phyloP scores from a whole-genome alignment of 805 yeast species.

The Ogataea populi-albae region DNA sequence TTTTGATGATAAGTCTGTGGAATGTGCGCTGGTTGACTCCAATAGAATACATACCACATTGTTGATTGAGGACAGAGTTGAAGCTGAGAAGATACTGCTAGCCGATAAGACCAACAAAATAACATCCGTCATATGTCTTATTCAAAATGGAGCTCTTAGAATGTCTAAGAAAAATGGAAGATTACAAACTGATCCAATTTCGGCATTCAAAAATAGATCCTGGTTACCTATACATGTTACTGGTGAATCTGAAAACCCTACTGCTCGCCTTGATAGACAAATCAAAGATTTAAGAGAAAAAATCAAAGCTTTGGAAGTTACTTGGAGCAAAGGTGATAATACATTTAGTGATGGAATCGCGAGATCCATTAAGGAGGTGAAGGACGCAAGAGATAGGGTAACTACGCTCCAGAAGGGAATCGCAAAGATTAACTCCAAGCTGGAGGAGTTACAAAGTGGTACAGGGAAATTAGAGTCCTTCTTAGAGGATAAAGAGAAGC shows the following conservation, averaged over 20 bases:
- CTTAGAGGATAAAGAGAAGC: constrained; percentile 32
- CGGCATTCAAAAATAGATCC: constrained; percentile 15
- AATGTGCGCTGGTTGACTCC: constrained; percentile 62
- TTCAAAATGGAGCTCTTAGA: constrained; percentile 23
- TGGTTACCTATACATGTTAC: constrained; percentile 19
- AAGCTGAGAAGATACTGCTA: constrained; percentile 47
- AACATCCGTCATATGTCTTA: constrained; percentile 25
- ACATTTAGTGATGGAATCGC: constrained; percentile 6
- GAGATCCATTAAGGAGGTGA: constrained; percentile 10
- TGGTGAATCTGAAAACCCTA: constrained; percentile 24
- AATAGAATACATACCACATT: constrained; percentile 57
- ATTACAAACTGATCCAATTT: constrained; percentile 32
- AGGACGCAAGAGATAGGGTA: constrained; percentile 13
- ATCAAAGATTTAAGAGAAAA: constrained; percentile 10
- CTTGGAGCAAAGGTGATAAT: constrained; percentile 8
- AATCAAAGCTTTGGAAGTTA: constrained; percentile 9
- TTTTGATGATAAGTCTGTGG: constrained; percentile 51
- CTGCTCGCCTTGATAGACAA: constrained; percentile 18
- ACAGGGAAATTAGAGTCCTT: constrained; percentile 36
- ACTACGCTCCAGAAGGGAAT: constrained; percentile 24
- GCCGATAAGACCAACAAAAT: constrained; percentile 27
- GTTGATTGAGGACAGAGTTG: constrained; percentile 47
- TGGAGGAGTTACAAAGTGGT: constrained; percentile 45
- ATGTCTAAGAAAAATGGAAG: constrained; percentile 27
- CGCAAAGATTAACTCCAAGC: constrained; percentile 35